Evolutionary conservation across 331 rosid species (phyloP), one percentile per base, ranked within the genome.

Genomic region (Saraca asoca): DNA sequence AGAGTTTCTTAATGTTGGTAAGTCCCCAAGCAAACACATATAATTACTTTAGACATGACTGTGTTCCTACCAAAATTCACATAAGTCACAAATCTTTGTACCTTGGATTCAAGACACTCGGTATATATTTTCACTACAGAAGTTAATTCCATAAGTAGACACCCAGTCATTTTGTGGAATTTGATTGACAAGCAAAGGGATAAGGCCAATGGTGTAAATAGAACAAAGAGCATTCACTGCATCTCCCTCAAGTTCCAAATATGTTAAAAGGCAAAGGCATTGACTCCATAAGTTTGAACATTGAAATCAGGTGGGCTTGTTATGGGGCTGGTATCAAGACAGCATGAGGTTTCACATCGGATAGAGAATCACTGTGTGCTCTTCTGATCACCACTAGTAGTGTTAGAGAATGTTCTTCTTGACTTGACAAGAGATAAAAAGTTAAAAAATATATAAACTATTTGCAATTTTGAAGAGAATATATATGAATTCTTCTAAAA

Each of bases 61-160:
- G 72, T 53, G 53, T 51, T 24, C 2, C 31, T 24, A 24, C 31
- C 31, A 24, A 24, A 24, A 24, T 24, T 24, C 31, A 24, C 31
- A n/a, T 52, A 67, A 11, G 51, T 24, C 6, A 67, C 62, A 2
- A 62, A 53, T 37, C 43, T 53, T 6, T 52, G 62, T 52, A 12
- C 39, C 12, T 38, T 77, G 3, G 44, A 14, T 10, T 77, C 42
- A 1, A 77, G 34, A 52, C 81, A 77, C 2, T 52, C 69, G 0
- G 11, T 2, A 5, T n/a, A n/a, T n/a, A n/a, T 71, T 69, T 45
- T 77, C 81, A 1, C 10, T 52, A 78, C 81, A 77, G 0, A 71
- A 58, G 66, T 43, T 77, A 0, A 61, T 24, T 24, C 31, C n/a
- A 0, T 34, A 31, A 2, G 58, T 31, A 5, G 35, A 12, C 16